Evolutionary conservation across 352 stramenopile species (phyloP).

Genomic region (Pythium periplocum): DNA sequence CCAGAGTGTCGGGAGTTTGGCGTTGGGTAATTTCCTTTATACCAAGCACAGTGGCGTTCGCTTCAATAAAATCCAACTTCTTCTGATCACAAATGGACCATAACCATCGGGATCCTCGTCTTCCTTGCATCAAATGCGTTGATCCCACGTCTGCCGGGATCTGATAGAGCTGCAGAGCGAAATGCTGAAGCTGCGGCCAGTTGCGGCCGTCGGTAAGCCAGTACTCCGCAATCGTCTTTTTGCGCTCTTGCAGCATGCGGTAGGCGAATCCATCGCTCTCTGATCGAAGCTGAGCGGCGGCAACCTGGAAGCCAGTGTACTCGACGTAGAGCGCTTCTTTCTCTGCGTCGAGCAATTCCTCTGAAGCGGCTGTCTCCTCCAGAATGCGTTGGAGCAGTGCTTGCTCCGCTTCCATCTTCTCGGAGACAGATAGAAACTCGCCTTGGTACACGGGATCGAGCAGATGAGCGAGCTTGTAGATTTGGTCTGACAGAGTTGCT

Average conservation of each 20-base stretch:
- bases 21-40: background rate
- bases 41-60: background rate
- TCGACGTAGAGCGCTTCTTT: constrained; percentile 37
- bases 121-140: background rate
- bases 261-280: constrained; percentile 31
- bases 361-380: no score
- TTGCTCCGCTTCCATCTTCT: constrained; percentile 27
- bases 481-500: constrained; percentile 11
- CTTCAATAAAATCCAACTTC: background rate
- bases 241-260: constrained; percentile 39
- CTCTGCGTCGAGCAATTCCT: constrained; percentile 6
- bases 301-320: constrained; percentile 45
- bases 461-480: constrained; percentile 28
- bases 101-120: no score
- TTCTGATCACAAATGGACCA: no score
- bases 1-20: background rate
- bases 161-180: constrained; percentile 19
- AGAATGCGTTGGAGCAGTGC: constrained; percentile 16
- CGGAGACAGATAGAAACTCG: constrained; percentile 26
- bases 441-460: constrained; percentile 41
- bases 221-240: constrained; percentile 43
- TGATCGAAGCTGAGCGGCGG: constrained; percentile 21
- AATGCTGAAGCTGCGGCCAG: constrained; percentile 38
- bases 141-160: constrained; percentile 1
- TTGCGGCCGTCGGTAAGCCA: constrained; percentile 45